Evolutionary conservation across 2,329 filamentous ascomycete species (phyloP).

Genomic region (Botrytis porri): DNA sequence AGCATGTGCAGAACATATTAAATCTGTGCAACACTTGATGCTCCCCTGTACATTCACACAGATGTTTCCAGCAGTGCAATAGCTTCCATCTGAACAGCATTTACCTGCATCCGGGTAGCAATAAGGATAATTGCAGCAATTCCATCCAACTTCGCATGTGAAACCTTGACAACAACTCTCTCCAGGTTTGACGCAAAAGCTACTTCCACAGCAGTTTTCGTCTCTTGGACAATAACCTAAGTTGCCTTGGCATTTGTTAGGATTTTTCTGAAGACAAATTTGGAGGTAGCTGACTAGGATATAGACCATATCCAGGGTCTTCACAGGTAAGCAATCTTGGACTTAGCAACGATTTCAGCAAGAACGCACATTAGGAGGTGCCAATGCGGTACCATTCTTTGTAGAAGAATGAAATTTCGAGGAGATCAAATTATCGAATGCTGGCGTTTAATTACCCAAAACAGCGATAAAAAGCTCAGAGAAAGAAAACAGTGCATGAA

Average conservation of each 20-base stretch:
- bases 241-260: background rate
- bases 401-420: background rate
- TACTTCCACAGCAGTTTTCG: background rate
- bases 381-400: background rate
- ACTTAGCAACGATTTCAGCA: background rate
- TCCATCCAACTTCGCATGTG: slow-evolving; percentile 4
- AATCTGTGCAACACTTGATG: background rate
- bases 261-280: no score
- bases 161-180: background rate
- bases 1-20: background rate
- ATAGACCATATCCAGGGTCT: background rate
- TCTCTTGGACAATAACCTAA: background rate
- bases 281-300: background rate
- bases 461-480: background rate
- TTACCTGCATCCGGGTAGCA: background rate
- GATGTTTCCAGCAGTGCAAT: background rate
- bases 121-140: background rate
- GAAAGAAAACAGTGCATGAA: background rate
- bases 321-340: background rate
- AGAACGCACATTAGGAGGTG: background rate
- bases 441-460: background rate
- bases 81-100: slow-evolving; percentile 8
- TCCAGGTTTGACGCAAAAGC: background rate
- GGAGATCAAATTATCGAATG: background rate
- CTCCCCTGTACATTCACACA: background rate